phyloP scores from a whole-genome alignment of 495 filamentous ascomycete genomes.

The Hypoxylon fragiforme region DNA sequence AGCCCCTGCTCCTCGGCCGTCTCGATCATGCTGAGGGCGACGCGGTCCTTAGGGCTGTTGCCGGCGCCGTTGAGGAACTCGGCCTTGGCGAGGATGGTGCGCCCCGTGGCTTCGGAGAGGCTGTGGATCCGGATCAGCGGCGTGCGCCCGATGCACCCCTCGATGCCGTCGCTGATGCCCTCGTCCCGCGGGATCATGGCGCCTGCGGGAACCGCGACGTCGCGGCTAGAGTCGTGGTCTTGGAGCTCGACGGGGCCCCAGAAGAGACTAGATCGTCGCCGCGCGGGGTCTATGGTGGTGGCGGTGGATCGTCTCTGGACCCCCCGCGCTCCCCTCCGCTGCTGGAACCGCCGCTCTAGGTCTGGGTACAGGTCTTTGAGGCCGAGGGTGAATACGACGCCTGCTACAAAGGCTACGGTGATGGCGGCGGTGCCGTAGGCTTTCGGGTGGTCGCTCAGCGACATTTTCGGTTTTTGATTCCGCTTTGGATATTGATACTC shows the following conservation, averaged over 20 bases:
- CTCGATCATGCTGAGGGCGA: constrained; percentile 85
- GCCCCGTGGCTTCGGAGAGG: constrained; percentile 88
- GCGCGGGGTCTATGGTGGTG: no score
- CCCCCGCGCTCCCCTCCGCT: constrained; percentile 31
- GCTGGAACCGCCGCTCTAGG: constrained; percentile 63
- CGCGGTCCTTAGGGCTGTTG: constrained; percentile 91
- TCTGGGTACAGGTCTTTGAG: constrained; percentile 77
- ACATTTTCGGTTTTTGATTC: constrained; percentile 43
- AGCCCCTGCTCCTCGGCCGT: constrained; percentile 79
- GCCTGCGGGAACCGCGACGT: not conserved
- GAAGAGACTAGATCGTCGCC: constrained; percentile 41
- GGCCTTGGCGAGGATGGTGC: constrained; percentile 90
- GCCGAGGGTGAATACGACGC: constrained; percentile 69
- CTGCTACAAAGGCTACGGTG: constrained; percentile 71
- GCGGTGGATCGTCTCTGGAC: constrained; percentile 5
- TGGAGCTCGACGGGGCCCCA: constrained; percentile 53
- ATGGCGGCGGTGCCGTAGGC: constrained; percentile 61
- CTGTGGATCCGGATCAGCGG: constrained; percentile 86
- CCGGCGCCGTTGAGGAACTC: constrained; percentile 98
- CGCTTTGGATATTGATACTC: no score
- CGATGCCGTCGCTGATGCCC: constrained; percentile 68
- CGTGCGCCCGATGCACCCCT: constrained; percentile 93
- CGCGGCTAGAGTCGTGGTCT: constrained; percentile 47
- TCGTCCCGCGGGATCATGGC: constrained; percentile 18
- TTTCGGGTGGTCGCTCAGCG: constrained; percentile 57